Percentiles rank a stretch among this genome's conserved stretches.
phyloP scores from a whole-genome alignment of 2,329 filamentous ascomycete genomes.

The Aspergillus glaucus region DNA sequence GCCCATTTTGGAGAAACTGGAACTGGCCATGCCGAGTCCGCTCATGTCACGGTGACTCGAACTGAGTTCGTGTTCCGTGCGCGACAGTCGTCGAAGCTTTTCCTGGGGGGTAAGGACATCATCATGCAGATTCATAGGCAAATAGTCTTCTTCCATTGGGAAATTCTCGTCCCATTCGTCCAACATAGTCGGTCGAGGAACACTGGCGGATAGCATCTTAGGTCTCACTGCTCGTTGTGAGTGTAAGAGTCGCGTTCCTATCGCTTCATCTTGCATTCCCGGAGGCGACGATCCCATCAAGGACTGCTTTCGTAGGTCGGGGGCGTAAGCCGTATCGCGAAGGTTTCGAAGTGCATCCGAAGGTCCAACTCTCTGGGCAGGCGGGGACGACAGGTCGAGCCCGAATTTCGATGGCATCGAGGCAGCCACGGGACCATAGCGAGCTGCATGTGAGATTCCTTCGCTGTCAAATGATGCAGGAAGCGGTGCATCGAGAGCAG shows the following conservation, averaged over 20 bases:
- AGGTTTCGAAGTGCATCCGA: constrained; percentile 57
- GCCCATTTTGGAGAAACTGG: constrained; percentile 45
- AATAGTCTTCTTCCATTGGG: constrained; percentile 80
- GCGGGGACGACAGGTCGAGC: constrained; percentile 65
- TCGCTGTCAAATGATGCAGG: constrained; percentile 96
- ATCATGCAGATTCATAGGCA: constrained; percentile 64
- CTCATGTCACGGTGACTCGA: constrained; percentile 44
- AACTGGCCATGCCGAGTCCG: constrained; percentile 45
- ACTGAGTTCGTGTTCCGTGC: constrained; percentile 49
- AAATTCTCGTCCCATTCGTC: constrained; percentile 62
- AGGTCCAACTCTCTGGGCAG: constrained; percentile 61
- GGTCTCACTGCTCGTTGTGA: constrained; percentile 59
- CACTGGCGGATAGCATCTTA: constrained; percentile 55
- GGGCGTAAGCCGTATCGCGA: constrained; percentile 62
- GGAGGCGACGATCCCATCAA: constrained; percentile 53
- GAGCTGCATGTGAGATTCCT: constrained; percentile 83
- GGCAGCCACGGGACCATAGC: constrained; percentile 82
- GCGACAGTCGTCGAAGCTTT: constrained; percentile 53
- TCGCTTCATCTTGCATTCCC: constrained; percentile 59
- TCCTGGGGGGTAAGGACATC: constrained; percentile 58
- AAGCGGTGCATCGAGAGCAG: constrained; percentile 85
- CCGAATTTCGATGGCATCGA: constrained; percentile 91
- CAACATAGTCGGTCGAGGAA: constrained; percentile 46
- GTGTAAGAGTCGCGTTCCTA: constrained; percentile 58
- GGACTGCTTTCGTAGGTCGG: constrained; percentile 60